Evolutionary conservation across 2,329 filamentous ascomycete species (phyloP).

Genomic region (Trichoderma gracile): DNA sequence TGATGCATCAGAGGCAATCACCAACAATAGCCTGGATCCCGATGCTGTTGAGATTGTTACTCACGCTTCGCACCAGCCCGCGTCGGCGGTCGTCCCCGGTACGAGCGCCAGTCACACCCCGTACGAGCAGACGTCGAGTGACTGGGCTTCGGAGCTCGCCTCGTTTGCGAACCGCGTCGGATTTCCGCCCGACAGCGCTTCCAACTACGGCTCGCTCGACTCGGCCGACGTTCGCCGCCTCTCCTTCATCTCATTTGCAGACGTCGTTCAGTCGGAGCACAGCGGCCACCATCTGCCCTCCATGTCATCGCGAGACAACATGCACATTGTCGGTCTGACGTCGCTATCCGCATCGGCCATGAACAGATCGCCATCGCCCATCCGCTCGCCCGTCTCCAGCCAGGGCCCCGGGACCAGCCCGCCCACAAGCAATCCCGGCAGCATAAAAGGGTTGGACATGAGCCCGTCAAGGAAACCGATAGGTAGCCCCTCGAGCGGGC

Average conservation of each 20-base stretch:
- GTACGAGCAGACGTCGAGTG: conserved; percentile 47
- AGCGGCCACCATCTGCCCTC: conserved; percentile 54
- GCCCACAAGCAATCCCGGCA: conserved; percentile 73
- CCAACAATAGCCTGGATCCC: conserved; percentile 78
- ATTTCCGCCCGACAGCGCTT: conserved; percentile 60
- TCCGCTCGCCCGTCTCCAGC: conserved; percentile 76
- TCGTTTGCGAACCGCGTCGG: conserved; percentile 52
- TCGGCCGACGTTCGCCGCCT: conserved; percentile 74
- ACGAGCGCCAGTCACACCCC: conserved; percentile 38
- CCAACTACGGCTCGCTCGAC: conserved; percentile 77
- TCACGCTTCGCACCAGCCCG: conserved; percentile 79
- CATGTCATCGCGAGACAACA: conserved; percentile 64
- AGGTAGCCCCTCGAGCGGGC: conserved; percentile 63
- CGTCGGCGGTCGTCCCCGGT: conserved; percentile 65
- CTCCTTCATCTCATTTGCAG: conserved; percentile 95
- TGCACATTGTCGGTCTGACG: conserved; percentile 68
- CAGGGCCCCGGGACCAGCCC: conserved; percentile 68
- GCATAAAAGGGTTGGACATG: conserved; percentile 71
- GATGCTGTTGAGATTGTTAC: conserved; percentile 93
- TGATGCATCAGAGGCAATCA: conserved; percentile 89
- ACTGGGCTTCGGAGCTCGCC: conserved; percentile 60
- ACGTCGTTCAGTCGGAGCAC: conserved; percentile 87
- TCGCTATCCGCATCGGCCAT: conserved; percentile 53
- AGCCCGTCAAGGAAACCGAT: conserved; percentile 62
- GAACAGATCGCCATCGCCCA: conserved; percentile 75